These are phyloP conservation scores for Candida awuae DNA, from an alignment of 805 yeast species.

Conservation along the genomic window DNA sequence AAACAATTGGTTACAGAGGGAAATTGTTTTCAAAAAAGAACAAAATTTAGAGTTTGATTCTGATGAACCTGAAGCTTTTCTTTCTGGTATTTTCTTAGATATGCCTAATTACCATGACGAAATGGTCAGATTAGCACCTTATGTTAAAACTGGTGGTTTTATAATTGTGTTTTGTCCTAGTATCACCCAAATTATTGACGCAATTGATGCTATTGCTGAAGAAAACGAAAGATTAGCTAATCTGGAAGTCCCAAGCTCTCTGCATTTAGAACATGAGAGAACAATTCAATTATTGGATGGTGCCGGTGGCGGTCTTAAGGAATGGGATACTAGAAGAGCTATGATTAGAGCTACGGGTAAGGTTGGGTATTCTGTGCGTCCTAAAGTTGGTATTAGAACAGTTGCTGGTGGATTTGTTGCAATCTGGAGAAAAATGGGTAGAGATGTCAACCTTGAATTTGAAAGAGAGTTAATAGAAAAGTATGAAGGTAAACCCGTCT, in stretches of 20 bases:
- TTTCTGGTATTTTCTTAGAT: slow-evolving; percentile 40
- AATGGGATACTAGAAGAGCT: slow-evolving; percentile 41
- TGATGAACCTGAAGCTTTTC: slow-evolving; percentile 22
- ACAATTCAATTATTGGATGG: slow-evolving; percentile 40
- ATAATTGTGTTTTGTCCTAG: slow-evolving; percentile 41
- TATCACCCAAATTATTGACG: slow-evolving; percentile 39
- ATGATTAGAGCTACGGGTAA: slow-evolving; percentile 34
- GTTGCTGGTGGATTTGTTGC: slow-evolving; percentile 47
- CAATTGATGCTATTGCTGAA: slow-evolving; percentile 26
- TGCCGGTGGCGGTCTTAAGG: slow-evolving; percentile 43
- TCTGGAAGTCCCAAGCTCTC: slow-evolving; percentile 3
- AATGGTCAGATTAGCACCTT: slow-evolving; percentile 26
- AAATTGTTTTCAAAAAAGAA: slow-evolving; percentile 11
- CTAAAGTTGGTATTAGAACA: slow-evolving; percentile 39
- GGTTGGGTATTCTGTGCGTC: slow-evolving; percentile 39
- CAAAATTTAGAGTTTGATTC: slow-evolving; percentile 16
- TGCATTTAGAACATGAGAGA: slow-evolving; percentile 19
- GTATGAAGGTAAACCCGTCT: slow-evolving; percentile 5
- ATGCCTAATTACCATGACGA: slow-evolving; percentile 37
- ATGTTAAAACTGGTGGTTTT: slow-evolving; percentile 35
- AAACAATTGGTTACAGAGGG: slow-evolving; percentile 18
- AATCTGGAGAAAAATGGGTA: slow-evolving; percentile 30
- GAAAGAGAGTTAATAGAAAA: slow-evolving; percentile 8
- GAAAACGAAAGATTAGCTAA: slow-evolving; percentile 8
- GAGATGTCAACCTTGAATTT: slow-evolving; percentile 6